phyloP scores from a whole-genome alignment of 1,284 basidiomycete species.

The Marasmius fiardii region DNA sequence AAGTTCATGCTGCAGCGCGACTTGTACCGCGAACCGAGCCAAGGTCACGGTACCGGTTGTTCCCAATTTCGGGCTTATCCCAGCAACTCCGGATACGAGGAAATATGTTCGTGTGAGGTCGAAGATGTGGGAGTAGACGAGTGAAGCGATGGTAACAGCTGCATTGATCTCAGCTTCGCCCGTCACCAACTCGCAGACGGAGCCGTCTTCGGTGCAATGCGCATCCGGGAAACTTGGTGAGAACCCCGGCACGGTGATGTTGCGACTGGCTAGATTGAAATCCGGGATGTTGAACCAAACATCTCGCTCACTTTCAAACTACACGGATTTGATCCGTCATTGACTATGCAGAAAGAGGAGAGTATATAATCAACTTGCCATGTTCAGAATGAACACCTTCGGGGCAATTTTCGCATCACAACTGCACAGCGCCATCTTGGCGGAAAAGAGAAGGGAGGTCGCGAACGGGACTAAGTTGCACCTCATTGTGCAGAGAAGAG shows the following conservation, averaged over 20 bases:
- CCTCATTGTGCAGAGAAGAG: too few relatives aligned
- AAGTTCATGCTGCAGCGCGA: constrained; percentile 43
- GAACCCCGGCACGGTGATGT: constrained; percentile 38
- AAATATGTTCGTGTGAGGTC: constrained; percentile 45
- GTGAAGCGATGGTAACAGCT: constrained; percentile 34
- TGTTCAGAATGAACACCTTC: constrained; percentile 18
- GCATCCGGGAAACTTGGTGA: constrained; percentile 41
- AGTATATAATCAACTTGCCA: constrained; percentile 16
- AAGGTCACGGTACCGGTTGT: constrained; percentile 43
- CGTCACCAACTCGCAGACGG: constrained; percentile 37
- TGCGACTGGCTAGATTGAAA: constrained; percentile 32
- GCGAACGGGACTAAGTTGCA: too few relatives aligned
- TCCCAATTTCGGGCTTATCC: constrained; percentile 37
- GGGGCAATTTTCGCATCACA: constrained; percentile 15
- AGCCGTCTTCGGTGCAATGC: constrained; percentile 34
- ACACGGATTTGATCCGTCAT: neutral
- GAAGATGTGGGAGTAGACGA: constrained; percentile 34
- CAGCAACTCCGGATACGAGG: constrained; percentile 44
- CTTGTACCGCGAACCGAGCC: constrained; percentile 42
- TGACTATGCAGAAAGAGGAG: neutral
- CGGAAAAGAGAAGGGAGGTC: too few relatives aligned
- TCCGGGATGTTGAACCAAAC: constrained; percentile 19
- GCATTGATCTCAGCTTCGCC: constrained; percentile 46
- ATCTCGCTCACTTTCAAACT: constrained; percentile 16
- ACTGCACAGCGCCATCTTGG: too few relatives aligned